Base-by-base conservation (phyloP, 805 yeast genomes). In the Saturnispora sekii region DNA sequence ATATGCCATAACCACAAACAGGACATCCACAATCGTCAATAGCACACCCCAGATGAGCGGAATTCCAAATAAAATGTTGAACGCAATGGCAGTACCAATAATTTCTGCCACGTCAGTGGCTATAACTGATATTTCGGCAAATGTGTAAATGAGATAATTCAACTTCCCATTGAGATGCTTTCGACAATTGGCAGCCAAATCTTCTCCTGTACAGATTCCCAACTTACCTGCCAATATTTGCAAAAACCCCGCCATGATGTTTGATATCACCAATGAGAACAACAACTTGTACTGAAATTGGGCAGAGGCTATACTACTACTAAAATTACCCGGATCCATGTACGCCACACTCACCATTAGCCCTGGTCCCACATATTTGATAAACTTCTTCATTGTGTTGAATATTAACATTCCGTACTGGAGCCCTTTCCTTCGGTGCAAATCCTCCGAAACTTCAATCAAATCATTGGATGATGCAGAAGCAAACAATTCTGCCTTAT, bases 21-120 rank as follows among this genome's bases (percentile, higher is more conserved):
- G 61, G 6, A 90, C 96, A 56, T 90, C 98, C 3, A 86, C 65
- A 17, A 87, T 81, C 0, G 97, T 90, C 42, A 90, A 62, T 3
- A 87, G 64, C 12, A 90, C 95, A 31, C 98, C 98, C 5, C 77
- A 69, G 7, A 85, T 71, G 15, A 93, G 66, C 0, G 97, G 97
- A 7, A 93, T 67, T 2, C 76, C 73, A 59, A 89, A 78, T 36
- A 93, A 65, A 45, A 90, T 86, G 54, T 93, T 87, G 46, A 90
- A 70, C 0, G 97, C 82, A 46, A 90, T 87, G 3, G 97, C 97
- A 3, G 96, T 86, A n/a, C 98, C 98, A 21, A 93, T 90, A 32
- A 90, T 96, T 60, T 90, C 97, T 1, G 98, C 97, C 51, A 93
- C 73, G 65, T 90, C 98, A 0, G 97, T 90, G 2, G 97, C 96